Base-by-base conservation (phyloP, 257 asterid genomes). In the Knoxia roxburghii region DNA sequence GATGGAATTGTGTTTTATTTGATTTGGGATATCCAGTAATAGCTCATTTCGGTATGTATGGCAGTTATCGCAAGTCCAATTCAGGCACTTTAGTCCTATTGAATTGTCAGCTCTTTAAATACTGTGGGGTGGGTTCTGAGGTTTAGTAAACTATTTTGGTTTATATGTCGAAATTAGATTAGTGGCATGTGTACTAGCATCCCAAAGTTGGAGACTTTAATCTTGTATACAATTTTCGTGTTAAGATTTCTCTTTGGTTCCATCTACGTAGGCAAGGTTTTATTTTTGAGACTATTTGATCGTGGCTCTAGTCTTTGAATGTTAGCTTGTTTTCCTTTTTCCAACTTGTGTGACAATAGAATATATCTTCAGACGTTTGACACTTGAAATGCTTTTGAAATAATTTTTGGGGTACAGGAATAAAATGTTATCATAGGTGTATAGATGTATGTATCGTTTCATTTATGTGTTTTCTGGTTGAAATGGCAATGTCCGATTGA, bases 71-170 rank as follows among this genome's bases (percentile, higher is more conserved):
- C 37, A 27, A 48, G 20, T 30, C 20, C 13, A 15, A 2, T 24
- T 68, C 12, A 10, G 12, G 5, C 49, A 20, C 46, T 32, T 20
- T 15, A 26, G 10, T 32, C 8, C 27, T 41, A 15, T n/a, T 37
- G 57, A 33, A 35, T 13, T 52, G 43, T 18, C 24, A 5, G 30
- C 27, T 24, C 29, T 24, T 68, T 45, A 48, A 43, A 14, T 52
- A 24, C 56, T 30, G 45, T 61, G 64, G 69, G 70, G 33, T 67
- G 39, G 70, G 33, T 67, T 40, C 48, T 35, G 14, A 51, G 32
- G 26, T 59, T 26, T 65, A 10, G 41, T 53, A 9, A 26, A 21
- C 11, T 37, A 6, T 43, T 2, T 4, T 24, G 39, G 46, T 64
- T 0, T 26, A 18, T 23, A 12, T 54, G 39, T n/a, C 33, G 21